Base-by-base conservation (phyloP, 495 filamentous ascomycete genomes). In the Xylaria intraflava region DNA sequence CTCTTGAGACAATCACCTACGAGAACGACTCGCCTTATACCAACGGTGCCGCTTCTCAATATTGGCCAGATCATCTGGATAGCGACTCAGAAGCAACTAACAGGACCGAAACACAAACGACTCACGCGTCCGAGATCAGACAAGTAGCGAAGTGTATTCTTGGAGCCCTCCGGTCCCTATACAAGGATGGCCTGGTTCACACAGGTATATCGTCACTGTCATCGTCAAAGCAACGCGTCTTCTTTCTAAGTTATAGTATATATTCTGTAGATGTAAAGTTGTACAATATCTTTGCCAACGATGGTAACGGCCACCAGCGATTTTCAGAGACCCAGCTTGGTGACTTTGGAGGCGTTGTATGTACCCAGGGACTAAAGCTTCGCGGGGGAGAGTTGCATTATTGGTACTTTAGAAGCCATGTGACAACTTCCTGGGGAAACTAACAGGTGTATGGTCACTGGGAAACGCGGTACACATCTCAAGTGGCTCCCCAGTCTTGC, bases 381-480 rank as follows among this genome's bases (percentile, higher is more conserved):
- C 38, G 68, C 70, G 1, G 65, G 66, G 39, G 62, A 75, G 16
- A 67, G 64, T 0, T 59, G 69, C 50, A 44, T 69, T 14, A 68
- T 76, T 27, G 70, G 69, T 24, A 60, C 64, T 14, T 70, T 71
- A 38, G 71, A 76, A 58, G 69, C 65, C 11, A 61, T 58, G 7
- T 50, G 72, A 4, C 59, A 62, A 38, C 61, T 72, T n/a, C 46
- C 33, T 20, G 74, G 61, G 71, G 60, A 55, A 20, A 68, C 71
- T 60, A 24, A 72, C 72, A 6, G 74, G 76, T 50, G 73, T 76
- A 49, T 78, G 71, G 73, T 74, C 71, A 31, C 68, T 74, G 57
- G 68, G 72, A 26, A 62, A 60, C 42, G 66, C 64, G 23, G 65
- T 57, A 64, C 62, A 63, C 60, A 17, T 41, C 16, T 41, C 53